Base-by-base conservation (phyloP, 2,329 filamentous ascomycete species). In the Aurifilum marmelostoma region DNA sequence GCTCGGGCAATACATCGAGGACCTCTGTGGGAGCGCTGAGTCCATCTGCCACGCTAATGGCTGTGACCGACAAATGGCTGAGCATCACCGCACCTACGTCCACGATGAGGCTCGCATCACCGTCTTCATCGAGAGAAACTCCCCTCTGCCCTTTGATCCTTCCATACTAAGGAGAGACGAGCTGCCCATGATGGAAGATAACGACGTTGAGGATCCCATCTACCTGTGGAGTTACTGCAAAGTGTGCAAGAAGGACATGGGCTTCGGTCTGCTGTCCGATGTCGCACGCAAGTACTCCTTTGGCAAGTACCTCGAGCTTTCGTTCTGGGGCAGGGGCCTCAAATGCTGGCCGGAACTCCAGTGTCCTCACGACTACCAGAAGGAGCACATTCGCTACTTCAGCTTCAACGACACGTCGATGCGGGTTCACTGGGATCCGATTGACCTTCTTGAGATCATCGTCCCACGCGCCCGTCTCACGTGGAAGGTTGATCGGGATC, bases 141-240 rank as follows among this genome's bases (percentile, higher is more conserved):
- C 79, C 3, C 75, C 78, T 3, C 74, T 79, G 39, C 90, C 89
- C 72, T 71, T 71, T 32, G 69, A 71, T 32, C 84, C 90, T 59
- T 85, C 88, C 47, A 89, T 91, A 73, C 18, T 71, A 9, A 63
- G 62, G 37, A 69, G 67, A 62, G 82, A 92, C 71, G 85, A 87
- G 70, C 86, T 72, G 71, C 24, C 32, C 3, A 29, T 41, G 52
- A 68, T 54, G 88, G 1, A 80, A 90, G 73, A 71, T 9, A 67
- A 70, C 37, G 74, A 79, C 88, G 77, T 76, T 66, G 79, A 79
- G 56, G 81, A 83, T 58, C 92, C 90, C 2, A 97, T 99, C 67
- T 87, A 94, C 68, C 97, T 99, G 93, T 99, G 97, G 97, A 98
- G 93, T 73, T 93, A 91, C 74, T 99, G 96, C 82, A 96, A 97